phyloP scores from a whole-genome alignment of 2,329 filamentous ascomycete genomes.

The Bisporella sp. region DNA sequence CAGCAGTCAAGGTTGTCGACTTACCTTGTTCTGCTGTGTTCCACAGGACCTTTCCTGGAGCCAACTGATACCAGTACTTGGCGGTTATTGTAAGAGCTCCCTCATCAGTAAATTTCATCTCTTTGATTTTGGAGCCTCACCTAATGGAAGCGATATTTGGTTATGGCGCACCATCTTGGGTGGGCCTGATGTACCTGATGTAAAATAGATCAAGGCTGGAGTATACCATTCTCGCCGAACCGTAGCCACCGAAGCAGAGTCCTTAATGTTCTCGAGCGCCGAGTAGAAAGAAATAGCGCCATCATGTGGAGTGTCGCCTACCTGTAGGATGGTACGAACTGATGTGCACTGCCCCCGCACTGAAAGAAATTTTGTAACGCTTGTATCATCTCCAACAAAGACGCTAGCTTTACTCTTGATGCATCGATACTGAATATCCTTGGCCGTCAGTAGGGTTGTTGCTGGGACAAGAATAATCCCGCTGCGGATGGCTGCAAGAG shows the following conservation, averaged over 20 bases:
- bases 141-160: constrained; percentile 34
- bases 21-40: constrained; percentile 32
- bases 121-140: constrained; percentile 5
- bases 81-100: constrained; percentile 31
- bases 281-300: not conserved
- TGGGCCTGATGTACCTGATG: constrained; percentile 32
- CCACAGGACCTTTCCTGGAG: constrained; percentile 31
- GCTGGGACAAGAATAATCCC: constrained; percentile 32
- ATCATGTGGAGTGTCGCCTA: constrained; percentile 6
- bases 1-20: not conserved
- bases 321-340: constrained; percentile 29
- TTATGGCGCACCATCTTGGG: constrained; percentile 36
- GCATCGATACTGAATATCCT: constrained; percentile 33
- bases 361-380: constrained; percentile 28
- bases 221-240: not conserved
- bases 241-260: not conserved
- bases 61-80: constrained; percentile 30
- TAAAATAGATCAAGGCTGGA: constrained; percentile 32
- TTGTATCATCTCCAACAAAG: constrained; percentile 31
- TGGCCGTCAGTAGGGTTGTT: constrained; percentile 31
- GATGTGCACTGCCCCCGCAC: constrained; percentile 26
- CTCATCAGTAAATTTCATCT: not conserved
- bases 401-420: constrained; percentile 28
- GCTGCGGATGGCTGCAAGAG: constrained; percentile 28
- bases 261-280: not conserved